Evolutionary conservation across 768 basidiomycete species (phyloP).

Genomic region (Kwoniella mangroviensis): DNA sequence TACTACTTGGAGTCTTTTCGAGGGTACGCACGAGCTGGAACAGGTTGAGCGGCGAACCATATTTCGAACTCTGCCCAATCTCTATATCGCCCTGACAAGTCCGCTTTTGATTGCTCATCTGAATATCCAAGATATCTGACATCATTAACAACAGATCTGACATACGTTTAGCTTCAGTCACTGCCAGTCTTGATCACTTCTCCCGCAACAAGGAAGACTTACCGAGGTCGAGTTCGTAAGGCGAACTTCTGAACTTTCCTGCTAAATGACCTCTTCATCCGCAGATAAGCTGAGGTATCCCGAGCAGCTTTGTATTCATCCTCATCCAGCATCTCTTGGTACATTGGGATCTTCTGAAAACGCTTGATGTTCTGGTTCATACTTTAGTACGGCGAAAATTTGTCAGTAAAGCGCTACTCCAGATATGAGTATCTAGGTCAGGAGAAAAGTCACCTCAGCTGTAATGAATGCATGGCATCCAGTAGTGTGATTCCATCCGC

Average conservation of each 20-base stretch:
- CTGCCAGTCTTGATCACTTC: neutral
- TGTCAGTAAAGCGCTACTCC: no score
- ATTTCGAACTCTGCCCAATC: neutral
- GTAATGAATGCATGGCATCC: slow-evolving; percentile 1
- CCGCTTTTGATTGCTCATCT: neutral
- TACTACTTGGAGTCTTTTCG: no score
- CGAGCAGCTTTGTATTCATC: neutral
- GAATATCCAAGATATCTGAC: neutral
- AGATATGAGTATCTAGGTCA: no score
- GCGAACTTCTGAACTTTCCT: neutral
- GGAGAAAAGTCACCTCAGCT: neutral
- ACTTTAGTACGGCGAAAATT: neutral
- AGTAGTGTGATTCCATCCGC: neutral
- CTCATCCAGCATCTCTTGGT: neutral
- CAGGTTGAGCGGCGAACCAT: neutral
- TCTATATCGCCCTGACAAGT: neutral
- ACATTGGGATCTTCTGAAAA: neutral
- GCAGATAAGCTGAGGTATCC: neutral
- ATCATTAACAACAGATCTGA: neutral
- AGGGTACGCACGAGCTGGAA: neutral
- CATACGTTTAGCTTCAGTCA: neutral
- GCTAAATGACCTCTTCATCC: neutral
- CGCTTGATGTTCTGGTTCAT: neutral
- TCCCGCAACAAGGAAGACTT: neutral
- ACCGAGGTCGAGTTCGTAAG: neutral